Evolutionary conservation across 2,329 filamentous ascomycete genomes (phyloP).

Genomic region (Hypoxylon sp.): DNA sequence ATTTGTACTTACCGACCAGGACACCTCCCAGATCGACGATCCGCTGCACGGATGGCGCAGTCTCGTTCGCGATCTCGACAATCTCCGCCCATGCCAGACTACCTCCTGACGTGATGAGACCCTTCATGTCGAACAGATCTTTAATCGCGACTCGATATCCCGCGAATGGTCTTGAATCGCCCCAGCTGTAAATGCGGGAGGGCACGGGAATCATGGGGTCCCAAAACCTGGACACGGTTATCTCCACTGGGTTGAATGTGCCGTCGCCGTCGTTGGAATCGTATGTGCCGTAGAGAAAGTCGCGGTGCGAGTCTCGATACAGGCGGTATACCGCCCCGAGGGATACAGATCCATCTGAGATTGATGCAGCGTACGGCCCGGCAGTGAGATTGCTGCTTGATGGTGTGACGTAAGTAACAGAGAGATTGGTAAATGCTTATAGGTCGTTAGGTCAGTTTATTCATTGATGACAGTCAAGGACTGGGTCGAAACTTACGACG

Average conservation of each 20-base stretch:
- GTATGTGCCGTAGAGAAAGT: constrained; percentile 41
- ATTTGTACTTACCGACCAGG: constrained; percentile 48
- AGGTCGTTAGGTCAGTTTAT: too few species aligned
- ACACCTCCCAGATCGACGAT: constrained; percentile 48
- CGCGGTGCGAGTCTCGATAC: constrained; percentile 36
- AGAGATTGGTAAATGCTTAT: too few species aligned
- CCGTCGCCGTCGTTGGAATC: constrained; percentile 34
- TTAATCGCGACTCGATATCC: constrained; percentile 49
- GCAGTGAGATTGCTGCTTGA: constrained; percentile 22
- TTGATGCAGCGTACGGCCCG: constrained; percentile 36
- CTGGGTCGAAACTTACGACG: constrained; percentile 13
- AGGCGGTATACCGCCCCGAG: constrained; percentile 38
- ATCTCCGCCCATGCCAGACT: constrained; percentile 45
- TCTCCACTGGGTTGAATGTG: constrained; percentile 31
- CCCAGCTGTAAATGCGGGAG: constrained; percentile 50
- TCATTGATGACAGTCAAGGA: too few species aligned
- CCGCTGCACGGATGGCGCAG: constrained; percentile 46
- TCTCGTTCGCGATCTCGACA: constrained; percentile 38
- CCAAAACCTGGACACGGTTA: constrained; percentile 34
- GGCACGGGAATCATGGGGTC: constrained; percentile 47
- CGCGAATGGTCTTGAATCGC: constrained; percentile 46
- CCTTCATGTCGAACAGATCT: constrained; percentile 49
- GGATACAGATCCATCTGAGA: constrained; percentile 30
- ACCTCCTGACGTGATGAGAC: constrained; percentile 47
- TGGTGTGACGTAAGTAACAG: constrained; percentile 18